Conservation (phyloP, 2,329 filamentous ascomycete species). For the Cytospora schulzeri region DNA sequence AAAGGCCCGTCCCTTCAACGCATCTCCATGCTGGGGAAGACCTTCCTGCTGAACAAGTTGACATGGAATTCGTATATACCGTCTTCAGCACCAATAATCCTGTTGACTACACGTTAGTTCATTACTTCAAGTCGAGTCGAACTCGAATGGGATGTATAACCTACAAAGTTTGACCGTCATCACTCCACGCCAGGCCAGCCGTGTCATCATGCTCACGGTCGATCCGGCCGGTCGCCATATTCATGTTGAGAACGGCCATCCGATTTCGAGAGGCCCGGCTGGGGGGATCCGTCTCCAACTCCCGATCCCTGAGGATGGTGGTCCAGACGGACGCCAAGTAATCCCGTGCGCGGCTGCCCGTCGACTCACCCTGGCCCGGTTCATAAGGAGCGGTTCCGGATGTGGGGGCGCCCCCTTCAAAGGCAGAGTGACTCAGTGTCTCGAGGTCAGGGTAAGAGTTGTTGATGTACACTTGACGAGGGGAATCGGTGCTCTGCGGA, state of each 20-base stretch:
- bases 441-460: slow-evolving; percentile 22
- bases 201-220: slow-evolving; percentile 56
- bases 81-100: slow-evolving; percentile 67
- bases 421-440: slow-evolving; percentile 19
- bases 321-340: slow-evolving; percentile 27
- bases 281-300: slow-evolving; percentile 11
- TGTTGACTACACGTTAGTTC: slow-evolving; percentile 35
- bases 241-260: slow-evolving; percentile 5
- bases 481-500: slow-evolving; percentile 11
- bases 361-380: slow-evolving; percentile 19
- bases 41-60: slow-evolving; percentile 63
- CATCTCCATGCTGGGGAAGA: slow-evolving; percentile 57
- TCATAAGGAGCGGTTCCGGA: slow-evolving; percentile 12
- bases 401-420: slow-evolving; percentile 7
- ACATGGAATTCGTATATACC: slow-evolving; percentile 76
- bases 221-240: slow-evolving; percentile 24
- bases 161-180: slow-evolving; percentile 62
- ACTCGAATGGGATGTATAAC: slow-evolving; percentile 32
- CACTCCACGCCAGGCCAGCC: slow-evolving; percentile 63
- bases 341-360: slow-evolving; percentile 16
- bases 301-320: slow-evolving; percentile 25
- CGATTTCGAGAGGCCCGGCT: slow-evolving; percentile 13
- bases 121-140: neutral
- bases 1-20: slow-evolving; percentile 41
- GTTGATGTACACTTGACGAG: slow-evolving; percentile 16